Evolutionary conservation across 768 basidiomycete genomes (phyloP).

Genomic region (Vararia minispora): DNA sequence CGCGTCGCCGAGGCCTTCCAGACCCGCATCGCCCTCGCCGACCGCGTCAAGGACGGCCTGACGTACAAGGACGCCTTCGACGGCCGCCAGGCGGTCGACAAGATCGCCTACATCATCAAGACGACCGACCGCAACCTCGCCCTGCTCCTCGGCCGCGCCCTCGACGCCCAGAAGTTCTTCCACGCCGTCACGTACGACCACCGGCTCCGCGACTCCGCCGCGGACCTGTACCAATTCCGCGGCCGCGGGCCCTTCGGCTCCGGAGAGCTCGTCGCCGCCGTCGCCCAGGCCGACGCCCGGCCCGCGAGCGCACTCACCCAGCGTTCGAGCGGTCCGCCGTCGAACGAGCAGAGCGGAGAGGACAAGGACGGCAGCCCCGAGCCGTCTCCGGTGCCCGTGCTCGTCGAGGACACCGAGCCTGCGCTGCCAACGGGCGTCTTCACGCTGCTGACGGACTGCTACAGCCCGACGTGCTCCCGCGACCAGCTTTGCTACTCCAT

Average conservation of each 20-base stretch:
- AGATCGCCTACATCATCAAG: slow-evolving; percentile 96
- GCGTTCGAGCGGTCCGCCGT: slow-evolving; percentile 16
- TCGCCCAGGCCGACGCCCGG: slow-evolving; percentile 24
- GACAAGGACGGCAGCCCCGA: slow-evolving; percentile 15
- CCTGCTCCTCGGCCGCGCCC: slow-evolving; percentile 83
- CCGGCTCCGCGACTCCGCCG: slow-evolving; percentile 76
- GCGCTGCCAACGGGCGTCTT: slow-evolving; percentile 90
- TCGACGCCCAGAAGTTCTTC: slow-evolving; percentile 98
- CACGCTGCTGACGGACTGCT: slow-evolving; percentile 93
- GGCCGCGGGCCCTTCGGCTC: slow-evolving; percentile 81
- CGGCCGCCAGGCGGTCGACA: slow-evolving; percentile 93
- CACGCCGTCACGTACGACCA: slow-evolving; percentile 99
- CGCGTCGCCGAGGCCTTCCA: slow-evolving; percentile 91
- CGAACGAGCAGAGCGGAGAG: slow-evolving; percentile 16
- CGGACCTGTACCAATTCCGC: slow-evolving; percentile 90
- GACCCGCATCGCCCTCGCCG: slow-evolving; percentile 62
- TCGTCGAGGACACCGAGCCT: slow-evolving; percentile 50
- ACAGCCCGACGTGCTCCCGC: slow-evolving; percentile 92
- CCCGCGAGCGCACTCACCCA: slow-evolving; percentile 18
- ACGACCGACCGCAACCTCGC: slow-evolving; percentile 96
- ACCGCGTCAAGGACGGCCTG: slow-evolving; percentile 88
- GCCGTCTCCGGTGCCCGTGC: slow-evolving; percentile 14
- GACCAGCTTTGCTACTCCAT: slow-evolving; percentile 97
- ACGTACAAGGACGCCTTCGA: slow-evolving; percentile 96
- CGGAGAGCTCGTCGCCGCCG: slow-evolving; percentile 47